Evolutionary conservation across 2,329 filamentous ascomycete genomes (phyloP).

Genomic region (Neoascochyta sp.): DNA sequence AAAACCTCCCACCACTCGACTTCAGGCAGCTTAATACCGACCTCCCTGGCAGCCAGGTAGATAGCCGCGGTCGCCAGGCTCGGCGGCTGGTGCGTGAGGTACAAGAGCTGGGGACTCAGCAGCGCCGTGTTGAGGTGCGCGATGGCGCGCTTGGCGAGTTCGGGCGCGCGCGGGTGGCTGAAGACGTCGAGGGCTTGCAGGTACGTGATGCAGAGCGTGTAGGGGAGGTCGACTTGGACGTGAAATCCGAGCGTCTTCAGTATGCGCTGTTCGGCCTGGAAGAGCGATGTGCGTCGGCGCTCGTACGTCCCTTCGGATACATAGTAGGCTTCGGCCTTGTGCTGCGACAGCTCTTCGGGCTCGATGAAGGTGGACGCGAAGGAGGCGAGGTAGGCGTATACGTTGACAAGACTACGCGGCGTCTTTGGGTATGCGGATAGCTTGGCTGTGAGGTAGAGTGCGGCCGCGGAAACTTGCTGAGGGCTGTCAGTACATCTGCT

Average conservation of each 20-base stretch:
- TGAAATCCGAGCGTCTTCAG: constrained; percentile 75
- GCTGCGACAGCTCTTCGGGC: constrained; percentile 18
- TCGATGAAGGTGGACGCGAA: constrained; percentile 55
- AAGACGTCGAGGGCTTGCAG: constrained; percentile 80
- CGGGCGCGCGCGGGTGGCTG: constrained; percentile 40
- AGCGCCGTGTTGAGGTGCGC: constrained; percentile 83
- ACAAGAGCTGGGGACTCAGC: constrained; percentile 82
- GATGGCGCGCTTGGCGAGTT: constrained; percentile 62
- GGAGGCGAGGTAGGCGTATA: constrained; percentile 77
- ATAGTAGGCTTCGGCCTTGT: constrained; percentile 45
- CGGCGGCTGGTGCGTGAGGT: constrained; percentile 86
- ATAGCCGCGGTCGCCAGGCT: constrained; percentile 82
- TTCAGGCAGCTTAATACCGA: constrained; percentile 72
- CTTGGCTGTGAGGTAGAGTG: constrained; percentile 78
- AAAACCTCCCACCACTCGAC: constrained; percentile 98
- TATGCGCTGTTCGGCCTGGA: constrained; percentile 73
- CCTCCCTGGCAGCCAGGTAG: constrained; percentile 80
- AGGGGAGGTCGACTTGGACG: constrained; percentile 79
- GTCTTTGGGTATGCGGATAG: constrained; percentile 72
- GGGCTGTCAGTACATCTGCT: constrained; percentile 8
- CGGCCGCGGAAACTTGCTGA: constrained; percentile 76
- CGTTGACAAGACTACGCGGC: constrained; percentile 75
- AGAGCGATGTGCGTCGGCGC: constrained; percentile 56
- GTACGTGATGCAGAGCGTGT: constrained; percentile 85
- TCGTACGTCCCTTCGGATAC: constrained; percentile 72